Conservation (phyloP, 2,329 filamentous ascomycete species). For the Aspergillus novoparasiticus region DNA sequence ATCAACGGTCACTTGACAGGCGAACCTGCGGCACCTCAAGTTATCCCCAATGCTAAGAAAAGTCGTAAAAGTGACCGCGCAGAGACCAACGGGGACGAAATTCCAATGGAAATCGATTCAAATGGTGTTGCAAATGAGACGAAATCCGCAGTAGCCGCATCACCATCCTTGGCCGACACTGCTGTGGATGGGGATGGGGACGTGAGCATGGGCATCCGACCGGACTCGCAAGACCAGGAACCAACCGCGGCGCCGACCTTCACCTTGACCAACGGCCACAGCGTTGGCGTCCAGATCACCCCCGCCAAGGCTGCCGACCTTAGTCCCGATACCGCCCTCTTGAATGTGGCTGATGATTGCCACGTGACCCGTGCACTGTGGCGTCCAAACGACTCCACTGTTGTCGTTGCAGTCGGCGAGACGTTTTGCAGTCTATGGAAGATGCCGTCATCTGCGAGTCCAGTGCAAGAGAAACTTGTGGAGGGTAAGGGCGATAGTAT, state of each 20-base stretch:
- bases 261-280: constrained; percentile 48
- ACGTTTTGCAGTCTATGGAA: constrained; percentile 51
- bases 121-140: constrained; percentile 34
- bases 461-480: constrained; percentile 39
- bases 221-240: constrained; percentile 33
- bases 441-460: constrained; percentile 32
- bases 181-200: constrained; percentile 48
- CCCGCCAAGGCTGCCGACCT: constrained; percentile 53
- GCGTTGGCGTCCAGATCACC: constrained; percentile 50
- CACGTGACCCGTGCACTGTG: constrained; percentile 48
- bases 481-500: constrained; percentile 35
- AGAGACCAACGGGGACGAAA: constrained; percentile 37
- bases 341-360: constrained; percentile 39
- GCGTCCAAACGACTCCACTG: constrained; percentile 48
- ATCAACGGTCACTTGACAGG: constrained; percentile 41
- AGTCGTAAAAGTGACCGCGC: constrained; percentile 36
- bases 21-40: constrained; percentile 29
- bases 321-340: constrained; percentile 45
- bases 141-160: constrained; percentile 24
- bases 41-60: constrained; percentile 32
- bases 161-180: constrained; percentile 26
- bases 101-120: constrained; percentile 46
- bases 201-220: constrained; percentile 41
- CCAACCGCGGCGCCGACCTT: constrained; percentile 34
- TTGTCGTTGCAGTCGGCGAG: constrained; percentile 47